A percentile compares a stretch with the other conserved stretches of the same genome.
Conservation (phyloP, 768 basidiomycete genomes). For the Tulasnella sp. region DNA sequence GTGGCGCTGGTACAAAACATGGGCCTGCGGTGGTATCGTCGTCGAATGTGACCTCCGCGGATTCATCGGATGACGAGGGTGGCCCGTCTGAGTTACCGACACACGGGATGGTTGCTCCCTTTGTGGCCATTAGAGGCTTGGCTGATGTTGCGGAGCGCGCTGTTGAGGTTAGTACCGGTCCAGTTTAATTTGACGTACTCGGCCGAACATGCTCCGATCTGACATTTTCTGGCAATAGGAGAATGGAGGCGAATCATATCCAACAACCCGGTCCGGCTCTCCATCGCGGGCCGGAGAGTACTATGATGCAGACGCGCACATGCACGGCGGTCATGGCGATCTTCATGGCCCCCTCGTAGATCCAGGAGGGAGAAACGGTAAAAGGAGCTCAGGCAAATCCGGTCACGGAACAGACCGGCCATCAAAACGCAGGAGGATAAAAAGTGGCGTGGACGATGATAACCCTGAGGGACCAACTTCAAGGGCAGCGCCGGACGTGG, state of each 20-base stretch:
- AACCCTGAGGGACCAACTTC: neutral
- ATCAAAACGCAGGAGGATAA: constrained; percentile 58
- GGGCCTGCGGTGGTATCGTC: constrained; percentile 44
- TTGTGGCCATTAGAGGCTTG: constrained; percentile 72
- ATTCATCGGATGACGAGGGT: constrained; percentile 73
- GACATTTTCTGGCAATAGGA: too few relatives aligned
- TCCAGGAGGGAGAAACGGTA: constrained; percentile 10
- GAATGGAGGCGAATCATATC: constrained; percentile 40
- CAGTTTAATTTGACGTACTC: neutral
- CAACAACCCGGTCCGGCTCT: constrained; percentile 14
- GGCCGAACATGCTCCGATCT: neutral
- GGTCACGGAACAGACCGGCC: constrained; percentile 32
- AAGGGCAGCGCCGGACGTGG: constrained; percentile 40
- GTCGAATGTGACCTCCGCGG: constrained; percentile 63
- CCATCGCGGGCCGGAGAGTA: constrained; percentile 9
- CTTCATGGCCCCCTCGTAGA: neutral
- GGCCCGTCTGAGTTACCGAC: constrained; percentile 42
- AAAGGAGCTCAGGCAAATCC: constrained; percentile 5
- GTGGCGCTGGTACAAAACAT: constrained; percentile 7
- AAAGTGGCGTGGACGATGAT: constrained; percentile 21
- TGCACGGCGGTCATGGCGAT: too few relatives aligned
- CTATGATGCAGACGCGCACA: neutral
- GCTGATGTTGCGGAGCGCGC: constrained; percentile 74
- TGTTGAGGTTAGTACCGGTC: constrained; percentile 44
- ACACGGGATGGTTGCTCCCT: constrained; percentile 72